Evolutionary conservation across 768 basidiomycete genomes (phyloP), one percentile per base, ranked within the genome.

Genomic region (Lactarius trivialis): DNA sequence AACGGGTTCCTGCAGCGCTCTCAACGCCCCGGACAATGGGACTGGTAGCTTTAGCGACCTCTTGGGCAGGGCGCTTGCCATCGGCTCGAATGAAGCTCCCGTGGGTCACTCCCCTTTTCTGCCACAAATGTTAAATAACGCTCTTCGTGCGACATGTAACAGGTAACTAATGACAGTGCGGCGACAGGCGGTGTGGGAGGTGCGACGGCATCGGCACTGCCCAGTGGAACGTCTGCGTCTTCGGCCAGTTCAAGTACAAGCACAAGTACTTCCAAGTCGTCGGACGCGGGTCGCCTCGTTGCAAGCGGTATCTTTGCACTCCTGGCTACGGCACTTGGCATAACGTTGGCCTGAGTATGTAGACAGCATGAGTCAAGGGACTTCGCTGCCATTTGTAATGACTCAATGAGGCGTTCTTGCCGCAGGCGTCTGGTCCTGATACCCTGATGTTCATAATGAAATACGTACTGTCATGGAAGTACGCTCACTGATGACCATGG

Each of bases 1-100:
- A 41, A 55, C 28, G 12, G 14, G 7, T 52, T 32, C 43, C 32
- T 21, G 24, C 56, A 71, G 74, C 3, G 68, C 71, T 56, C 82
- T 82, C 66, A 82, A 82, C 56, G 79, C 81, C 14, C 80, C 80
- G 2, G 12, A 72, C 6, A 72, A 73, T 28, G 81, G 77, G 36
- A 76, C n/a, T n/a, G n/a, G 80, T 66, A 81, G 76, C 14, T 78
- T 74, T 66, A 73, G 70, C 15, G 70, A 71, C n/a, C n/a, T n/a
- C n/a, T n/a, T n/a, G n/a, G n/a, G n/a, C n/a, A n/a, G n/a, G n/a
- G n/a, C n/a, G n/a, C n/a, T n/a, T n/a, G n/a, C n/a, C n/a, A n/a
- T n/a, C n/a, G n/a, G n/a, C n/a, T n/a, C n/a, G n/a, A n/a, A n/a
- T n/a, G n/a, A n/a, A n/a, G n/a, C n/a, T n/a, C n/a, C n/a, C n/a